Conservation (phyloP, 2,329 filamentous ascomycete genomes). For the Fusarium tupiense region DNA sequence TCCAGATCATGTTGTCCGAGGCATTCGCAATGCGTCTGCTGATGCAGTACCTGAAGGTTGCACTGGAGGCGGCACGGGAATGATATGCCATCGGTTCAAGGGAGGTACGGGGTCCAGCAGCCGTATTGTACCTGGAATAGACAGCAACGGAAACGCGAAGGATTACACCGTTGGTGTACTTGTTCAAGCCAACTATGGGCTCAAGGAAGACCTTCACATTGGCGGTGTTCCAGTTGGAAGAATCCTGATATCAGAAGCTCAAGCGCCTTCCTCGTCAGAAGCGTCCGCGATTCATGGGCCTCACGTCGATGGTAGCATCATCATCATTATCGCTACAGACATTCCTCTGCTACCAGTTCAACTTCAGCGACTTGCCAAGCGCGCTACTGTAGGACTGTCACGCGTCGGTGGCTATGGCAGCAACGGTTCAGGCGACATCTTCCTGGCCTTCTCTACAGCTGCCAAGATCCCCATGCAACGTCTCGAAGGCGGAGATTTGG, state of each 20-base stretch:
- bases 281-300: slow-evolving; percentile 39
- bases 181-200: slow-evolving; percentile 74
- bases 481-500: slow-evolving; percentile 43
- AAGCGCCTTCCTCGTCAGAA: slow-evolving; percentile 43
- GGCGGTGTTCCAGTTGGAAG: slow-evolving; percentile 70
- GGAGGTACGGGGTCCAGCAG: slow-evolving; percentile 72
- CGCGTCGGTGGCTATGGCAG: slow-evolving; percentile 69
- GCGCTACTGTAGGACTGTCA: slow-evolving; percentile 69
- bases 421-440: slow-evolving; percentile 73
- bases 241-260: slow-evolving; percentile 51
- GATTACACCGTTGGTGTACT: slow-evolving; percentile 69
- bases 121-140: slow-evolving; percentile 61
- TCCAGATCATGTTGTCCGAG: slow-evolving; percentile 62
- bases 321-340: slow-evolving; percentile 48
- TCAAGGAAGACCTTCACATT: slow-evolving; percentile 64
- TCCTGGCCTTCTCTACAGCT: slow-evolving; percentile 73
- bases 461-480: slow-evolving; percentile 56
- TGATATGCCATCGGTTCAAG: slow-evolving; percentile 73
- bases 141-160: slow-evolving; percentile 45
- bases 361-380: slow-evolving; percentile 62
- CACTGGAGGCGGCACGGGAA: slow-evolving; percentile 73
- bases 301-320: slow-evolving; percentile 49
- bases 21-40: slow-evolving; percentile 61
- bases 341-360: slow-evolving; percentile 46
- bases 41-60: slow-evolving; percentile 69